phyloP scores from a whole-genome alignment of 129 eudicot genomes.

The Lactuca sativa region DNA sequence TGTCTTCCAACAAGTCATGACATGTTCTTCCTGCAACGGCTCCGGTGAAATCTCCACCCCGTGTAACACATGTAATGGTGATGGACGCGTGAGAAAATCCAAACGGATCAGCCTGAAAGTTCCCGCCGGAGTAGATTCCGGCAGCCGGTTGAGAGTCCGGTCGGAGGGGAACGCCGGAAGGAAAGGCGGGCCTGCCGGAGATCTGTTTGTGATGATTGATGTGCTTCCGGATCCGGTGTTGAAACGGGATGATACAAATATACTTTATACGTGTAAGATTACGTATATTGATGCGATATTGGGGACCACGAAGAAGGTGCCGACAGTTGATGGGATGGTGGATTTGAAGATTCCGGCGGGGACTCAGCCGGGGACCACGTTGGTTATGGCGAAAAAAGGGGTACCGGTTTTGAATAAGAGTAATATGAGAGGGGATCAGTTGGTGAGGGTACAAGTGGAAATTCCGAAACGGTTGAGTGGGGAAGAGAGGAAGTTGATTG shows the following conservation, averaged over 20 bases:
- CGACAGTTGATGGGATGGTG: constrained; percentile 83
- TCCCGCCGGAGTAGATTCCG: constrained; percentile 91
- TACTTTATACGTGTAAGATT: constrained; percentile 76
- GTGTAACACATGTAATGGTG: constrained; percentile 74
- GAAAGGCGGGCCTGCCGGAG: constrained; percentile 93
- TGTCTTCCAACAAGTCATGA: constrained; percentile 80
- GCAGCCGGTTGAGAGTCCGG: constrained; percentile 74
- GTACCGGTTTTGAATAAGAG: constrained; percentile 67
- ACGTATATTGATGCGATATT: constrained; percentile 81
- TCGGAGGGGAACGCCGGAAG: constrained; percentile 85
- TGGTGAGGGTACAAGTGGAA: constrained; percentile 90
- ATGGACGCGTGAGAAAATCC: constrained; percentile 75
- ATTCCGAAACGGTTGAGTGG: constrained; percentile 73
- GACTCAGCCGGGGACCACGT: constrained; percentile 85
- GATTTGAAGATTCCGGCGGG: constrained; percentile 84
- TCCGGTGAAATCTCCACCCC: constrained; percentile 76
- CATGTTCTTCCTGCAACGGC: constrained; percentile 83
- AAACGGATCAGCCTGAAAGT: constrained; percentile 78
- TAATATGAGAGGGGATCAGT: constrained; percentile 88
- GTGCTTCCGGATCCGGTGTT: constrained; percentile 78
- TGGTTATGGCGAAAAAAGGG: constrained; percentile 87
- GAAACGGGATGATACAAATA: constrained; percentile 79
- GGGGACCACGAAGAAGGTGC: constrained; percentile 78
- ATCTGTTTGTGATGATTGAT: constrained; percentile 67
- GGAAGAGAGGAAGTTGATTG: constrained; percentile 81